Evolutionary conservation across 163 green algal genomes (phyloP).

Genomic region (Trebouxia gelatinosa): DNA sequence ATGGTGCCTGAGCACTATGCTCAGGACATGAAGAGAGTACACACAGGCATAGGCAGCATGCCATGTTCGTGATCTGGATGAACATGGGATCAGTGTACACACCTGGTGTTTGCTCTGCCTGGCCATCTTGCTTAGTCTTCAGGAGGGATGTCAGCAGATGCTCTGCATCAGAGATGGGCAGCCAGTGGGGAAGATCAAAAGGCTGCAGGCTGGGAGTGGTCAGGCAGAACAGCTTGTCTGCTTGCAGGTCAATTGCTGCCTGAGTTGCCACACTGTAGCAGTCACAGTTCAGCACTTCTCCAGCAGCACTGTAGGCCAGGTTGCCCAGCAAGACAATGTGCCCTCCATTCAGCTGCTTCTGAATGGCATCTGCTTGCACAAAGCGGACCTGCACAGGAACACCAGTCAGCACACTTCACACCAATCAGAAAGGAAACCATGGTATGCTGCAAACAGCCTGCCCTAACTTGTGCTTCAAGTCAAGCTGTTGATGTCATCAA

Average conservation of each 20-base stretch:
- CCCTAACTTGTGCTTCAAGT: too few relatives aligned
- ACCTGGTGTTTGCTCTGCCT: too few relatives aligned
- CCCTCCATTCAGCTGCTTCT: conserved; percentile 74
- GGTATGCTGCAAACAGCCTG: too few relatives aligned
- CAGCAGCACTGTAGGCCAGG: conserved; percentile 80
- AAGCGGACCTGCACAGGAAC: conserved; percentile 29
- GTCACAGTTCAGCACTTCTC: conserved; percentile 97
- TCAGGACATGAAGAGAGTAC: too few relatives aligned
- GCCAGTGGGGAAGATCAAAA: conserved; percentile 76
- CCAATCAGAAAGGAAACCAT: too few relatives aligned
- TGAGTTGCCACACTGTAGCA: conserved; percentile 75
- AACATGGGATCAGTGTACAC: too few relatives aligned
- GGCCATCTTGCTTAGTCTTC: too few relatives aligned
- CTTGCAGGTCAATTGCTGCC: conserved; percentile 67
- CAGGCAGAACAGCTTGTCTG: conserved; percentile 61
- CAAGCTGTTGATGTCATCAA: too few relatives aligned
- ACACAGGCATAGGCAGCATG: too few relatives aligned
- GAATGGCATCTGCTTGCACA: conserved; percentile 77
- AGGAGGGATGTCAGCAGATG: conserved; percentile 21
- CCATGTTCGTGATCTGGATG: too few relatives aligned
- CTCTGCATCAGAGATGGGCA: conserved; percentile 58
- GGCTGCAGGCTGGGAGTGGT: conserved; percentile 33
- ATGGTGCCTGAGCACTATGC: too few relatives aligned
- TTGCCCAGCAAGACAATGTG: conserved; percentile 93
- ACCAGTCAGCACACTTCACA: too few relatives aligned